Percentiles rank a stretch among this genome's conserved stretches.
These are phyloP conservation scores for Thermothelomyces thermophilus DNA, from an alignment of 2,329 filamentous ascomycete genomes.

Conservation along the genomic window DNA sequence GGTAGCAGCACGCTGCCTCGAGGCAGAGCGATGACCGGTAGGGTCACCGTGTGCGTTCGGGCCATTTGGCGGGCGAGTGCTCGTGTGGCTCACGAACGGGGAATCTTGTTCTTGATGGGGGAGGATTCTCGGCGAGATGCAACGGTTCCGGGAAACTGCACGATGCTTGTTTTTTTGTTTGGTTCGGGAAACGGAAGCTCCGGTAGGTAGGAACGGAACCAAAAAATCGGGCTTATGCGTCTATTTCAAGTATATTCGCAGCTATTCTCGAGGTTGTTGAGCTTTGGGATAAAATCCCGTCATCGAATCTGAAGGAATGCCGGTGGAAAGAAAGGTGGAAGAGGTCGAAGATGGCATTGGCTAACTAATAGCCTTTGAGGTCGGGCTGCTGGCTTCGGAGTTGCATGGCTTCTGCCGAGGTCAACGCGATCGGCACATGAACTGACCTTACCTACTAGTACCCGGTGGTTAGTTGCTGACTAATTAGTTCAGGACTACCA, in stretches of 20 bases:
- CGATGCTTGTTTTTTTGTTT: too few species aligned
- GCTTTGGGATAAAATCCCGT: background rate
- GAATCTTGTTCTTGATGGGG: too few species aligned
- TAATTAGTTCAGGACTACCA: too few species aligned
- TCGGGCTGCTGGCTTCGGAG: conserved; percentile 2
- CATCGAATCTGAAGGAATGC: conserved; percentile 1
- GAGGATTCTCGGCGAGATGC: background rate
- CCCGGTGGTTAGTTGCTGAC: background rate
- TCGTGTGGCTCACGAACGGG: background rate
- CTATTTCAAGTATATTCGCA: background rate
- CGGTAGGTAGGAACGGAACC: background rate
- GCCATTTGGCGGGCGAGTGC: conserved; percentile 23
- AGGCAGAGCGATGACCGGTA: conserved; percentile 78
- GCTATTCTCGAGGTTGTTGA: background rate
- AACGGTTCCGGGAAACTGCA: background rate
- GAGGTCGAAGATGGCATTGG: background rate
- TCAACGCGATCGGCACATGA: too few species aligned
- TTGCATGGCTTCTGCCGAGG: background rate
- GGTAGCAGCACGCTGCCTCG: conserved; percentile 78
- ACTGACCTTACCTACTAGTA: too few species aligned
- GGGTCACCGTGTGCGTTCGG: conserved; percentile 37
- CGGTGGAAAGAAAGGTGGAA: background rate
- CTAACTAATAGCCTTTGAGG: background rate
- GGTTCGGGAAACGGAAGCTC: too few species aligned
- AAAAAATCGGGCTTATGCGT: background rate